Evolutionary conservation across 148 eudicot genomes (phyloP), one percentile per base, ranked within the genome.

Genomic region (Cornus controversa): DNA sequence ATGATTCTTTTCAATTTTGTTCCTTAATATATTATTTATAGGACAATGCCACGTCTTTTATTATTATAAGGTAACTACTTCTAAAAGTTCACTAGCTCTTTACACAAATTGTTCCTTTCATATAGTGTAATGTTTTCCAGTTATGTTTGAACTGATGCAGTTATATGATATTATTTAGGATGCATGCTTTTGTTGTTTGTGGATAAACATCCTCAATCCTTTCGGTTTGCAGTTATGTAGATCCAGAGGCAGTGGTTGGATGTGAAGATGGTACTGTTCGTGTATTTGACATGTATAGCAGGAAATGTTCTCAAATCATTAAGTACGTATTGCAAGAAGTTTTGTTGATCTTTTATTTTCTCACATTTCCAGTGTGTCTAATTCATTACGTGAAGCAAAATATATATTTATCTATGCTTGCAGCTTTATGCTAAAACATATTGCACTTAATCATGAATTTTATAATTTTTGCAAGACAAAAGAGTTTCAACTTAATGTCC

Each of bases 241-340:
- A 94, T 85, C 98, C 98, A 14, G 90, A 87, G 73, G 98, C 98
- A 76, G 90, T 87, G 53, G 89, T 94, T 82, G 98, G 98, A 73
- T 89, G 96, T 69, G 91, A 87, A 67, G 98, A 94, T 70, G 98
- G 98, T 69, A 90, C 89, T 50, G 91, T 82, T 75, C 91, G 98
- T 80, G 83, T 94, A 58, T 94, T 91, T 89, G 98, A 94, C 82
- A 90, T 94, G 96, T 94, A 94, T 82, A 89, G 96, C 82, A 84
- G 80, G 78, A 90, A 82, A 36, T 89, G 90, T 77, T 89, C 98
- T 72, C 92, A 84, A 81, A 94, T 94, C 57, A 74, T 94, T 22
- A 89, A 92, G 98, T 92, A 86, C 26, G 80, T 84, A 29, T 63
- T 25, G 67, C 64, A 18, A 54, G 53, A 23, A 53, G 31, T 9